phyloP scores from a whole-genome alignment of 768 basidiomycete genomes.

The Lentinula aciculospora region DNA sequence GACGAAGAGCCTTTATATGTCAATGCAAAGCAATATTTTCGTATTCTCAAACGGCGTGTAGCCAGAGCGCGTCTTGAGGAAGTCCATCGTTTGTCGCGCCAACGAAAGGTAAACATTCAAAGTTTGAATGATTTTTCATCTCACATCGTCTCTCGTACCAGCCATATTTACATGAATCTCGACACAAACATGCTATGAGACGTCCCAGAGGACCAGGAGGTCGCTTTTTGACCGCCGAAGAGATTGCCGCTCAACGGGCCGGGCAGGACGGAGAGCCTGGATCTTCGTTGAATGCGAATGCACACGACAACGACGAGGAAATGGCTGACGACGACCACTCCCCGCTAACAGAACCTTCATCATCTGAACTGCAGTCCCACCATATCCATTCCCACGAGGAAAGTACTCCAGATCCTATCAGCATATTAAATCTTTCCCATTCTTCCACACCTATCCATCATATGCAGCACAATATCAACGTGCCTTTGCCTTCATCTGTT shows the following conservation, averaged over 20 bases:
- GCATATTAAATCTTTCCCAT: conserved; percentile 14
- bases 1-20: conserved; percentile 99
- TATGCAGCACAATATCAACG: conserved; percentile 1
- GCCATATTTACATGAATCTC: conserved; percentile 98
- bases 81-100: conserved; percentile 85
- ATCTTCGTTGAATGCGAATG: conserved; percentile 18
- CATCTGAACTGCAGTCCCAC: conserved; percentile 15
- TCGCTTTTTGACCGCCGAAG: conserved; percentile 93
- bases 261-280: conserved; percentile 26
- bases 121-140: conserved; percentile 1
- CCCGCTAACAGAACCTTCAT: conserved; percentile 5
- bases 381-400: conserved; percentile 15
- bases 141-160: conserved; percentile 22
- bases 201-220: conserved; percentile 96
- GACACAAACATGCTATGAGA: conserved; percentile 97
- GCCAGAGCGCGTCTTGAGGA: conserved; percentile 91
- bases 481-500: conserved; percentile 4
- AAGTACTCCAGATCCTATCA: conserved; percentile 9
- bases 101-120: conserved; percentile 68
- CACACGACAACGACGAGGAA: conserved; percentile 35
- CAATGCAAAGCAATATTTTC: conserved; percentile 98
- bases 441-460: conserved; percentile 9
- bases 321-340: conserved; percentile 32
- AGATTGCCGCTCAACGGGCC: conserved; percentile 80
- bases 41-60: conserved; percentile 92